Conservation (phyloP, 148 eudicot species). For the Bassia scoparia region DNA sequence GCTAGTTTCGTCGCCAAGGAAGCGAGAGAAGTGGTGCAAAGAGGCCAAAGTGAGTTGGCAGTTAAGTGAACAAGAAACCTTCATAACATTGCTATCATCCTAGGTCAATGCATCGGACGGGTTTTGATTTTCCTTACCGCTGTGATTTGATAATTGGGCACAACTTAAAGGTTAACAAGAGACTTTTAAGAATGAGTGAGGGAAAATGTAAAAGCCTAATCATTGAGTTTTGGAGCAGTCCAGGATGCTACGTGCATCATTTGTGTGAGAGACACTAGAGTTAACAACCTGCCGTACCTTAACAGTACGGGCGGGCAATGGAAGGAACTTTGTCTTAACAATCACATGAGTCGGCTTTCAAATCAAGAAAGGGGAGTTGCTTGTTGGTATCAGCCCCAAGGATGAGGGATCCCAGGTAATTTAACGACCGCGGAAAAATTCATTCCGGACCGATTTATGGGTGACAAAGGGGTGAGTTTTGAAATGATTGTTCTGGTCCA, state of each 20-base stretch:
- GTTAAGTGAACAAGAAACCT: slow-evolving; percentile 49
- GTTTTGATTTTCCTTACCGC: slow-evolving; percentile 43
- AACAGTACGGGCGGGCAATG: slow-evolving; percentile 68
- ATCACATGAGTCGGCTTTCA: slow-evolving; percentile 51
- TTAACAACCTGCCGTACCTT: slow-evolving; percentile 69
- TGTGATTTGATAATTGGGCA: slow-evolving; percentile 37
- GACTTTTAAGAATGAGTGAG: slow-evolving; percentile 56
- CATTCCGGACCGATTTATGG: slow-evolving; percentile 47
- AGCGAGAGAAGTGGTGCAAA: slow-evolving; percentile 44
- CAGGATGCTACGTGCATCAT: slow-evolving; percentile 56
- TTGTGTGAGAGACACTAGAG: slow-evolving; percentile 68
- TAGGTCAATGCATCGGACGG: slow-evolving; percentile 93
- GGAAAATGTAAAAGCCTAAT: slow-evolving; percentile 20
- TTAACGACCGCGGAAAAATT: too few relatives aligned
- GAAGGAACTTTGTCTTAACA: slow-evolving; percentile 62
- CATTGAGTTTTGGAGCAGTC: slow-evolving; percentile 38
- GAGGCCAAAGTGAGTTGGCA: slow-evolving; percentile 51
- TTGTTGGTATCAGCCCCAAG: slow-evolving; percentile 61
- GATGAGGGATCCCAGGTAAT: slow-evolving; percentile 76
- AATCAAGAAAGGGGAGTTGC: slow-evolving; percentile 82
- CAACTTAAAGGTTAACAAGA: slow-evolving; percentile 37
- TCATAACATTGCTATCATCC: slow-evolving; percentile 58
- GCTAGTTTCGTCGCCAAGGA: slow-evolving; percentile 43
- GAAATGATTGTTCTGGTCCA: slow-evolving; percentile 76
- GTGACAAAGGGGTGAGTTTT: slow-evolving; percentile 48